phyloP scores from a whole-genome alignment of 108 stramenopile species.

The Fistulifera pelliculosa region DNA sequence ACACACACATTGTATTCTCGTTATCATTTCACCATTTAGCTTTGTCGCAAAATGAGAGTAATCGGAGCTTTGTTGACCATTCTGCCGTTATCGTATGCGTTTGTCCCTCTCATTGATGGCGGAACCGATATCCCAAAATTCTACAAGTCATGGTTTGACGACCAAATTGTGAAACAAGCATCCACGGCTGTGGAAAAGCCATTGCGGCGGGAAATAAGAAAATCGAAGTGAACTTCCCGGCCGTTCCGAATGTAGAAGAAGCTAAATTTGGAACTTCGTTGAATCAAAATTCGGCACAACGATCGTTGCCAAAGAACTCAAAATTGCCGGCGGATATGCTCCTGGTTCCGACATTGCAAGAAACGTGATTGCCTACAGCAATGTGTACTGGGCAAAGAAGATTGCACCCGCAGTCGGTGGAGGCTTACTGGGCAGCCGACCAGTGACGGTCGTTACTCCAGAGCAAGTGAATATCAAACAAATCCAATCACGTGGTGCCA shows the following conservation, averaged over 20 bases:
- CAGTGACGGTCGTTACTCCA: slow-evolving; percentile 58
- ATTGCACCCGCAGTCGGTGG: slow-evolving; percentile 45
- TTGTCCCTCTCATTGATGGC: slow-evolving; percentile 61
- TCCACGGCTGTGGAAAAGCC: slow-evolving; percentile 50
- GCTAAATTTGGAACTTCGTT: slow-evolving; percentile 77
- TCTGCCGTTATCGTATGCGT: slow-evolving; percentile 1
- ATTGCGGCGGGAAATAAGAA: slow-evolving; percentile 57
- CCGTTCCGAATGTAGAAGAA: slow-evolving; percentile 78
- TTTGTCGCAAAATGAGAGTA: too few relatives aligned
- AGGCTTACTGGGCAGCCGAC: slow-evolving; percentile 45
- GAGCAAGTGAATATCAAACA: slow-evolving; percentile 61
- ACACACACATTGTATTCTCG: too few relatives aligned
- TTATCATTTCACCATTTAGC: too few relatives aligned
- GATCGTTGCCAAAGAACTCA: slow-evolving; percentile 67
- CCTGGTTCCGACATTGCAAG: slow-evolving; percentile 77
- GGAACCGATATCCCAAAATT: slow-evolving; percentile 69
- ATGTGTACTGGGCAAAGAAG: slow-evolving; percentile 86
- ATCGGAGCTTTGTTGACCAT: too few relatives aligned
- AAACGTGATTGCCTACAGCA: slow-evolving; percentile 75
- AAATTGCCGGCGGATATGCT: slow-evolving; percentile 69
- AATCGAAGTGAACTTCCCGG: slow-evolving; percentile 75
- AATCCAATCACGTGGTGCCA: slow-evolving; percentile 42
- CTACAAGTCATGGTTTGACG: slow-evolving; percentile 68
- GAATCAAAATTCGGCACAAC: slow-evolving; percentile 70
- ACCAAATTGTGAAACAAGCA: slow-evolving; percentile 68